phyloP scores from a whole-genome alignment of 352 stramenopile genomes.

The Globisporangium uncinulatum region DNA sequence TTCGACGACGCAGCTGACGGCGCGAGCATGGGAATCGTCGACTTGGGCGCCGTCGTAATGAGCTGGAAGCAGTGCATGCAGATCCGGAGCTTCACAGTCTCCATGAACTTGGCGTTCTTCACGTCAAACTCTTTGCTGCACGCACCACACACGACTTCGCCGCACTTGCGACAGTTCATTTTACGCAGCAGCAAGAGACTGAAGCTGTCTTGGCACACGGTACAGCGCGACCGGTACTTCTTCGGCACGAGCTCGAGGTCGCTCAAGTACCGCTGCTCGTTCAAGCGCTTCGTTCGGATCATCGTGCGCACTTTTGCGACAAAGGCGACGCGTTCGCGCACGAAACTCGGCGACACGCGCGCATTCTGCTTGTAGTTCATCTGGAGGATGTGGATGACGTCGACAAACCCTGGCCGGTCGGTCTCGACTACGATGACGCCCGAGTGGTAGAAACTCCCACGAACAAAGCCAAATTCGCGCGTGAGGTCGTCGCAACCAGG shows the following conservation, averaged over 20 bases:
- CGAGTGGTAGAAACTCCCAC: conserved; percentile 82
- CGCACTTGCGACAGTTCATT: conserved; percentile 83
- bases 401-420: conserved; percentile 62
- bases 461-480: conserved; percentile 68
- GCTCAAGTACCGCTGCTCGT: conserved; percentile 75
- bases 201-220: conserved; percentile 81
- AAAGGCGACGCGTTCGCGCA: conserved; percentile 39
- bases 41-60: conserved; percentile 64
- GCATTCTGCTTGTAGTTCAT: conserved; percentile 77
- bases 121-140: conserved; percentile 83
- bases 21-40: conserved; percentile 39
- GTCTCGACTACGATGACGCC: conserved; percentile 77
- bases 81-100: conserved; percentile 74
- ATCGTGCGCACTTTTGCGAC: conserved; percentile 56
- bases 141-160: conserved; percentile 81
- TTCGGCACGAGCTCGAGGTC: conserved; percentile 81
- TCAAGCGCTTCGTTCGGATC: conserved; percentile 63
- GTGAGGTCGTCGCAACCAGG: conserved; percentile 70
- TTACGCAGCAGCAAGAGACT: conserved; percentile 77
- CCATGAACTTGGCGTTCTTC: conserved; percentile 45
- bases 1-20: conserved; percentile 44
- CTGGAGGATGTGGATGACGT: conserved; percentile 80
- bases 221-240: conserved; percentile 67
- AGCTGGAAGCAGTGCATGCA: conserved; percentile 83
- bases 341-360: conserved; percentile 33